These are phyloP conservation scores for Arctium lappa DNA, from an alignment of 129 eudicot genomes.

Conservation along the genomic window DNA sequence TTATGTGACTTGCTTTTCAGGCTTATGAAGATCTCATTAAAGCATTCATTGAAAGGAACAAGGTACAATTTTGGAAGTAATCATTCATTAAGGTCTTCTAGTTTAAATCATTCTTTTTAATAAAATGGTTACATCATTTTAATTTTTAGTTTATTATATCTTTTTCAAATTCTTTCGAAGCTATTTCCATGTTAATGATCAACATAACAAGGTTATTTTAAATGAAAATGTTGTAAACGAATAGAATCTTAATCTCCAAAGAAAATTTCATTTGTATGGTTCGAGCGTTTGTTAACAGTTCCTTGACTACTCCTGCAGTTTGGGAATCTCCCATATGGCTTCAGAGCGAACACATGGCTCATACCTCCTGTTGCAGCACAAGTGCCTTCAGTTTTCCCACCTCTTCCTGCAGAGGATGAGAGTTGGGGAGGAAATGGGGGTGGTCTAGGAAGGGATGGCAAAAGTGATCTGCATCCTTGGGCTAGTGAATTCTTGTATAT, in stretches of 20 bases:
- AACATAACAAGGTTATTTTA: neutral
- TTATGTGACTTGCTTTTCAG: slow-evolving; percentile 35
- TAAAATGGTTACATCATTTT: neutral
- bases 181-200: neutral
- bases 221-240: neutral
- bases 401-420: slow-evolving; percentile 92
- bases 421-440: slow-evolving; percentile 99
- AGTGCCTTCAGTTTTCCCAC: slow-evolving; percentile 73
- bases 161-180: neutral
- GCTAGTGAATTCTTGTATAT: slow-evolving; percentile 71
- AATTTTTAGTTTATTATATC: neutral
- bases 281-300: neutral
- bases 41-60: slow-evolving; percentile 93
- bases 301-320: slow-evolving; percentile 53
- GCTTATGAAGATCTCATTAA: slow-evolving; percentile 95
- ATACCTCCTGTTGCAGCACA: slow-evolving; percentile 95
- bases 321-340: slow-evolving; percentile 97
- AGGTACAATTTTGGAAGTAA: slow-evolving; percentile 44
- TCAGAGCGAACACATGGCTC: slow-evolving; percentile 99
- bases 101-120: neutral
- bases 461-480: slow-evolving; percentile 83
- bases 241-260: neutral
- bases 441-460: slow-evolving; percentile 90
- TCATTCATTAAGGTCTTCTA: neutral
- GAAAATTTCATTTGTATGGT: neutral